These are phyloP conservation scores for Lachancea lanzarotensis DNA, from an alignment of 805 yeast genomes.

Conservation along the genomic window DNA sequence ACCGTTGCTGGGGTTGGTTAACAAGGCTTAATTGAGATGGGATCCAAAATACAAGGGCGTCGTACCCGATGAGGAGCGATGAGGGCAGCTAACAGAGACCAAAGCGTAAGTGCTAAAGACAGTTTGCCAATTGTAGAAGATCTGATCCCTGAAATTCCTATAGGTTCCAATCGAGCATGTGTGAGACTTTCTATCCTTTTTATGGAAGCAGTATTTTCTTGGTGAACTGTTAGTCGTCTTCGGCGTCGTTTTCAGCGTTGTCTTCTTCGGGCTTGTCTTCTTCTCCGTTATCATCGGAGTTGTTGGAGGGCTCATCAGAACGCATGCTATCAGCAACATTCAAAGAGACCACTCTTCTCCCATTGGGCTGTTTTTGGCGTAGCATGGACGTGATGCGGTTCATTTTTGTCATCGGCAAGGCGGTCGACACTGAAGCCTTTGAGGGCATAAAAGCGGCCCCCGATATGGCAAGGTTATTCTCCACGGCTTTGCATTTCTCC, in stretches of 20 bases:
- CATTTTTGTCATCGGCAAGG: slow-evolving; percentile 7
- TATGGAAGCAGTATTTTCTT: too few relatives aligned
- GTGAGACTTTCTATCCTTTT: too few relatives aligned
- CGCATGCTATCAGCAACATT: slow-evolving; percentile 5
- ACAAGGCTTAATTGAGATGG: too few relatives aligned
- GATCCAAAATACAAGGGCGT: too few relatives aligned
- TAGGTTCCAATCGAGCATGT: not conserved
- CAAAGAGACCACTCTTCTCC: slow-evolving; percentile 10
- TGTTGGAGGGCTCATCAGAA: slow-evolving; percentile 2
- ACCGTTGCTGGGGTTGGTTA: not conserved
- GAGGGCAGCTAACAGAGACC: too few relatives aligned
- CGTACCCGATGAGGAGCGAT: not conserved
- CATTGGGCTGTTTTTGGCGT: slow-evolving; percentile 7
- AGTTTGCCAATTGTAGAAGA: too few relatives aligned
- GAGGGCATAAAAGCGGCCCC: slow-evolving; percentile 1
- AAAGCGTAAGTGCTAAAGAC: too few relatives aligned
- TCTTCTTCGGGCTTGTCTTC: slow-evolving; percentile 3
- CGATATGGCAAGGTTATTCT: slow-evolving; percentile 8
- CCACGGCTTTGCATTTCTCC: slow-evolving; percentile 8
- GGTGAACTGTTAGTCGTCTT: too few relatives aligned
- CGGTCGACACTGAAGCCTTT: not conserved
- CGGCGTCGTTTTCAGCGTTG: not conserved
- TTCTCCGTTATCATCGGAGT: too few relatives aligned
- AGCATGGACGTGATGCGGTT: slow-evolving; percentile 9
- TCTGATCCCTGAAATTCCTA: not conserved